These are phyloP conservation scores for Pichia sp. DNA, from an alignment of 1,139 yeast genomes.

Conservation along the genomic window DNA sequence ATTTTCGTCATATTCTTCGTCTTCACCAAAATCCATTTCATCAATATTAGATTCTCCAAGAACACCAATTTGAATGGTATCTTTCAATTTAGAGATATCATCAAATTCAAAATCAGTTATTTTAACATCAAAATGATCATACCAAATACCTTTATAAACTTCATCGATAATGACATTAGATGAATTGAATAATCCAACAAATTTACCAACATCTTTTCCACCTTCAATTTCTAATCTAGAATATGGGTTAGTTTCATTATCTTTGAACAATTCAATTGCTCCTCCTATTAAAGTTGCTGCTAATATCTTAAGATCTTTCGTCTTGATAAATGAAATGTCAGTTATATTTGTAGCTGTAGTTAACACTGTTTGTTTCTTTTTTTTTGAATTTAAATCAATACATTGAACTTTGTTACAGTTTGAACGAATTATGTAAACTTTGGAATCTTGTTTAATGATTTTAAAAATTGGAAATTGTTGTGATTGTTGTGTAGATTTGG, in stretches of 20 bases:
- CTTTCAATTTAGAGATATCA: constrained; percentile 10
- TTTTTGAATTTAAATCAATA: constrained; percentile 2
- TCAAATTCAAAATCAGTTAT: constrained; percentile 23
- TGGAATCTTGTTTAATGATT: constrained; percentile 4
- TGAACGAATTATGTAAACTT: constrained; percentile 3
- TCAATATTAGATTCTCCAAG: constrained; percentile 10
- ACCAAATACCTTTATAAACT: constrained; percentile 33
- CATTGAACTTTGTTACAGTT: constrained; percentile 3
- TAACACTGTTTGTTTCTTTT: neutral
- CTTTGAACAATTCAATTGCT: constrained; percentile 29
- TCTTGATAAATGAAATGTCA: constrained; percentile 7
- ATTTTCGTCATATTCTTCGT: constrained; percentile 20
- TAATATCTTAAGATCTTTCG: constrained; percentile 11
- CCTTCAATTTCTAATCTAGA: constrained; percentile 13
- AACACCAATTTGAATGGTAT: constrained; percentile 12
- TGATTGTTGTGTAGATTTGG: neutral
- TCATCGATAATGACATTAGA: constrained; percentile 14
- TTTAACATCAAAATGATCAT: constrained; percentile 31
- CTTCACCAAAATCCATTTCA: constrained; percentile 13
- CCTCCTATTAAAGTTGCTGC: constrained; percentile 33
- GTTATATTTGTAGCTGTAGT: constrained; percentile 2
- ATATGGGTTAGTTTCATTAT: neutral
- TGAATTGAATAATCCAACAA: constrained; percentile 20
- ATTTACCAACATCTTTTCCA: constrained; percentile 16
- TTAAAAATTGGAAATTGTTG: neutral